Base-by-base conservation (phyloP, 768 basidiomycete species). In the Xerocomus brunneocitrinus region DNA sequence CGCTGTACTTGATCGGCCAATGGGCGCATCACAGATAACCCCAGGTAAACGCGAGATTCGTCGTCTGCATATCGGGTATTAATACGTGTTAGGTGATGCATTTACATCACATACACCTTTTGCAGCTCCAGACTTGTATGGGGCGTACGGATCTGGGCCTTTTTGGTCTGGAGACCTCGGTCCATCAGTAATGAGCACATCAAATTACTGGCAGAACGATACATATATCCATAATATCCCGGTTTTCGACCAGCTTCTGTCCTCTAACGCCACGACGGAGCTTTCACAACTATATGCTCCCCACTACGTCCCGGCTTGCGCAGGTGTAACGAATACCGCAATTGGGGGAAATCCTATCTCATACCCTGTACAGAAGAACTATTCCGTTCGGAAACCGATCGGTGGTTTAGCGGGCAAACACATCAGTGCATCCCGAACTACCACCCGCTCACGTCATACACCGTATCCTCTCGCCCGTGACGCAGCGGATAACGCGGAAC, bases 401-500 rank as follows among this genome's bases (percentile, higher is more conserved):
- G 0, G 19, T 25, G 34, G 4, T 25, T 46, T 48, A 16, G 48
- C 6, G 30, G n/a, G 24, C 16, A 50, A 24, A 13, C 27, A 27
- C 3, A 7, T 22, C 30, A 16, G 13, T 28, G 45, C 39, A 4
- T 32, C 48, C 25, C 32, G 8, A 34, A 6, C 8, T 4, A 12
- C 27, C 28, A 13, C 47, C 27, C 35, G 22, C 14, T n/a, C 46
- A 3, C 49, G 45, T 1, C 24, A 49, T 14, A 14, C 34, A 8
- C 58, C 64, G 19, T 66, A 61, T 46, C 12, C 47, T 5, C 30
- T 28, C 6, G 7, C 9, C 25, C 1, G 3, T 8, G 12, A 25
- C 25, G 0, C 25, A 1, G 35, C 25, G 1, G 39, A 51, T 16
- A 22, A 6, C 24, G 12, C 31, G 0, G 22, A 25, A 46, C 28